phyloP scores from a whole-genome alignment of 371 early-diverging fungal genomes.

The Actinomortierella wolfii region DNA sequence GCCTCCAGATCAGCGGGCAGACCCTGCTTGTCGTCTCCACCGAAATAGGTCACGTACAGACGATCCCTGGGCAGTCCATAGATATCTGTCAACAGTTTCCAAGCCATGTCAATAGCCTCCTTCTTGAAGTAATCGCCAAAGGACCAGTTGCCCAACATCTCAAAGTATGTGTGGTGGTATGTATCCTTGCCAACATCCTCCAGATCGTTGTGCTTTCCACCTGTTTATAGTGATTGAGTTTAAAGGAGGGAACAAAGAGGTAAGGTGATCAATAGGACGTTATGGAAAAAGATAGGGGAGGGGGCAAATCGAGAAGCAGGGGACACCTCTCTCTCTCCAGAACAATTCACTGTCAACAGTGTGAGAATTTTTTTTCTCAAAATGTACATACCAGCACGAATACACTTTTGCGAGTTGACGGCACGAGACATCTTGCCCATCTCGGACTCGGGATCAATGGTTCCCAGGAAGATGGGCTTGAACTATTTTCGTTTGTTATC shows the following conservation, averaged over 20 bases:
- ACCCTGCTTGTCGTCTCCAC: conserved; percentile 86
- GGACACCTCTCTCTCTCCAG: too few species aligned
- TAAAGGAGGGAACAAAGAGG: background rate
- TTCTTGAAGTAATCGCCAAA: conserved; percentile 99
- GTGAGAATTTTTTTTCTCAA: background rate
- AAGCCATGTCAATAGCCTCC: conserved; percentile 92
- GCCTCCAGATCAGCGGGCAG: conserved; percentile 93
- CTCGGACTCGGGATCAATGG: conserved; percentile 89
- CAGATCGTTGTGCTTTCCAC: conserved; percentile 99
- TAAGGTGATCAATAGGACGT: background rate
- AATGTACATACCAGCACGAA: conserved; percentile 86
- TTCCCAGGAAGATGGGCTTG: conserved; percentile 98
- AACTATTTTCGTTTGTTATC: conserved; percentile 62
- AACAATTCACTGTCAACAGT: too few species aligned
- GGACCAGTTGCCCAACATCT: conserved; percentile 99
- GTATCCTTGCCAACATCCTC: conserved; percentile 99
- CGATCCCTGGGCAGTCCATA: conserved; percentile 86
- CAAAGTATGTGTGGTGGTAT: conserved; percentile 99
- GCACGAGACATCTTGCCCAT: conserved; percentile 93
- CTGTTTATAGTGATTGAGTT: conserved; percentile 47
- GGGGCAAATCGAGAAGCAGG: background rate
- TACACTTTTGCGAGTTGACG: conserved; percentile 98
- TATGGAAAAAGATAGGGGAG: background rate
- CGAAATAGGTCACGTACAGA: conserved; percentile 99
- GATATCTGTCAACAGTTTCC: conserved; percentile 95